Evolutionary conservation across 345 rosid genomes (phyloP).

Genomic region (Cochlearia excelsa): DNA sequence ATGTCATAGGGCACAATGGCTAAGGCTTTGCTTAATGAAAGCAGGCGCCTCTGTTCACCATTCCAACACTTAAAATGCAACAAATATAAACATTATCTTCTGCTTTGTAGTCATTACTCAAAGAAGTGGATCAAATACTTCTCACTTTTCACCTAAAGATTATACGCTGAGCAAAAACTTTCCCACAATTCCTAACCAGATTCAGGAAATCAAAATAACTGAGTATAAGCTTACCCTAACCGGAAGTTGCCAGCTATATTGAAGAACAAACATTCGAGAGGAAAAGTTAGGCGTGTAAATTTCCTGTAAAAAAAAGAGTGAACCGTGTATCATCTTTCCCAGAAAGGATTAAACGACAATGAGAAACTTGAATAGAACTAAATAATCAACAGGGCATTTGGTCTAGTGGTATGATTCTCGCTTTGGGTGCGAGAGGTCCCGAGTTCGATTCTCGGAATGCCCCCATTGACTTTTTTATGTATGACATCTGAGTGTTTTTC

Average conservation of each 20-base stretch:
- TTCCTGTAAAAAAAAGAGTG: no score
- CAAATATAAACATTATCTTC: conserved; percentile 36
- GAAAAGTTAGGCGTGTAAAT: no score
- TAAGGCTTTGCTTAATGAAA: conserved; percentile 50
- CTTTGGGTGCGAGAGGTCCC: conserved; percentile 86
- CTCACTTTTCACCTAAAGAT: no score
- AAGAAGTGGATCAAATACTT: conserved; percentile 51
- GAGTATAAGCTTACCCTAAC: no score
- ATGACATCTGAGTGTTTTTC: no score
- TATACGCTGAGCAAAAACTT: no score
- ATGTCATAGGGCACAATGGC: conserved; percentile 47
- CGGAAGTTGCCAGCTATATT: no score
- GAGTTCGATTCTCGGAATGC: conserved; percentile 70
- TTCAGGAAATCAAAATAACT: no score
- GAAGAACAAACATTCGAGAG: no score
- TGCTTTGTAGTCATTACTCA: conserved; percentile 37
- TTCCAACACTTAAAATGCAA: conserved; percentile 57
- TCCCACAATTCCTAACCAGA: background rate
- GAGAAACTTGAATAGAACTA: no score
- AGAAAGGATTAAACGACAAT: no score
- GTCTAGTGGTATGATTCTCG: conserved; percentile 87
- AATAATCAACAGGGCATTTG: conserved; percentile 21
- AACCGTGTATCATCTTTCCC: no score
- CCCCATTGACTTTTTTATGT: conserved; percentile 31
- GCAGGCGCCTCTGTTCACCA: conserved; percentile 49